phyloP scores from a whole-genome alignment of 495 filamentous ascomycete genomes.

The Penicillium diatomitis region DNA sequence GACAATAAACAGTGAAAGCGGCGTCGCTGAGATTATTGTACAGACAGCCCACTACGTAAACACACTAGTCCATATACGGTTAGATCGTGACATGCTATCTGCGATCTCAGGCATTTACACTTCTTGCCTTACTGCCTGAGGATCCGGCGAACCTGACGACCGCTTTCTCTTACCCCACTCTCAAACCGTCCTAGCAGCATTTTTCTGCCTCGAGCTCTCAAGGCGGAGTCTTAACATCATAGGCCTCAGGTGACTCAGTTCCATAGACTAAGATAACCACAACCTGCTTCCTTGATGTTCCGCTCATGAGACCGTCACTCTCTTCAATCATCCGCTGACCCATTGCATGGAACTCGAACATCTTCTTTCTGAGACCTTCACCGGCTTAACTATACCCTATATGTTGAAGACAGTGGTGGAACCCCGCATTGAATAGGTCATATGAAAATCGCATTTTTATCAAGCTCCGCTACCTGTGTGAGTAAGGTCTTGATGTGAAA shows the following conservation, averaged over 20 bases:
- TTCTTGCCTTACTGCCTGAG: neutral
- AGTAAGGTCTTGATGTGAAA: too few species aligned
- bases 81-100: slow-evolving; percentile 15
- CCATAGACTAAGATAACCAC: slow-evolving; percentile 18
- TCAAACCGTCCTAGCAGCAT: neutral
- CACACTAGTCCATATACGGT: slow-evolving; percentile 13
- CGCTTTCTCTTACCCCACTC: slow-evolving; percentile 26
- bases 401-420: too few species aligned
- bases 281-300: too few species aligned
- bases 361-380: too few species aligned
- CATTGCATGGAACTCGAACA: too few species aligned
- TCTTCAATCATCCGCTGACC: neutral
- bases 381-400: too few species aligned
- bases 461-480: too few species aligned
- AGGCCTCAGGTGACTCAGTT: slow-evolving; percentile 16
- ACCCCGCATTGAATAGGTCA: too few species aligned
- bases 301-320: neutral
- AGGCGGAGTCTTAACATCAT: slow-evolving; percentile 6
- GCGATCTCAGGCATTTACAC: neutral
- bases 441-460: too few species aligned
- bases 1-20: slow-evolving; percentile 18
- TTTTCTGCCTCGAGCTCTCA: slow-evolving; percentile 9
- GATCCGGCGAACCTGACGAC: neutral
- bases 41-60: slow-evolving; percentile 18
- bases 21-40: slow-evolving; percentile 14